phyloP scores from a whole-genome alignment of 352 stramenopile genomes.

The Globisporangium cederbergense region DNA sequence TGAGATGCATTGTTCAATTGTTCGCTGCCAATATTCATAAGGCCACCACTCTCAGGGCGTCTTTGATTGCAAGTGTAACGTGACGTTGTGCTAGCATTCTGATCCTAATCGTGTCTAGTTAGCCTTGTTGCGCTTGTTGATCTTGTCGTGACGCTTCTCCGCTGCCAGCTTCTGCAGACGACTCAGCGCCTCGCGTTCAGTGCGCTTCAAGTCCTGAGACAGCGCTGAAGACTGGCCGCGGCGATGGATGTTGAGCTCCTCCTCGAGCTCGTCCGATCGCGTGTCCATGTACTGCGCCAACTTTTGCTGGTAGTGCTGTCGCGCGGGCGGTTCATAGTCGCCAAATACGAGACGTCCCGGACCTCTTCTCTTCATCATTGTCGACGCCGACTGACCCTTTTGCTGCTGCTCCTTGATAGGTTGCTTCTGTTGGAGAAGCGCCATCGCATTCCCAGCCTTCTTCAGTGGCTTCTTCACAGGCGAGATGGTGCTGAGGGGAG shows the following conservation, averaged over 20 bases:
- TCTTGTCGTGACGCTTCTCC: slow-evolving; percentile 78
- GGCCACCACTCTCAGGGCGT: not conserved
- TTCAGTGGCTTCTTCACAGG: slow-evolving; percentile 25
- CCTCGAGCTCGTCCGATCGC: slow-evolving; percentile 60
- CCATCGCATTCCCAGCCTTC: slow-evolving; percentile 17
- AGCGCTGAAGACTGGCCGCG: slow-evolving; percentile 23
- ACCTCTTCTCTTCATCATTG: slow-evolving; percentile 31
- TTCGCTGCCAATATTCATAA: slow-evolving; percentile 10
- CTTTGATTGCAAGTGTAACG: not conserved
- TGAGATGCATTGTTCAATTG: slow-evolving; percentile 7
- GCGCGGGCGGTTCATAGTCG: slow-evolving; percentile 55
- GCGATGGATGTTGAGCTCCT: slow-evolving; percentile 70
- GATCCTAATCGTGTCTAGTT: slow-evolving; percentile 16
- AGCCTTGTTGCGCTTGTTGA: slow-evolving; percentile 66
- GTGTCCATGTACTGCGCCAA: slow-evolving; percentile 73
- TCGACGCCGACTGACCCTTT: slow-evolving; percentile 12
- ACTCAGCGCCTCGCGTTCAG: slow-evolving; percentile 60
- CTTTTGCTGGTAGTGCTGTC: slow-evolving; percentile 73
- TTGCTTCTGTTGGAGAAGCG: slow-evolving; percentile 8
- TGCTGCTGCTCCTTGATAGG: slow-evolving; percentile 14
- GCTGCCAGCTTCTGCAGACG: slow-evolving; percentile 62
- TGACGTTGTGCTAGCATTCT: not conserved
- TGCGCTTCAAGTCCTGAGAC: slow-evolving; percentile 44
- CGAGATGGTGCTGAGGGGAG: slow-evolving; percentile 24
- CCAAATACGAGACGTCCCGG: slow-evolving; percentile 70